Percentiles rank a stretch among this genome's conserved stretches.
Conservation (phyloP, 2,329 filamentous ascomycete genomes). For the Nothophaeocryptopus gaeumannii region DNA sequence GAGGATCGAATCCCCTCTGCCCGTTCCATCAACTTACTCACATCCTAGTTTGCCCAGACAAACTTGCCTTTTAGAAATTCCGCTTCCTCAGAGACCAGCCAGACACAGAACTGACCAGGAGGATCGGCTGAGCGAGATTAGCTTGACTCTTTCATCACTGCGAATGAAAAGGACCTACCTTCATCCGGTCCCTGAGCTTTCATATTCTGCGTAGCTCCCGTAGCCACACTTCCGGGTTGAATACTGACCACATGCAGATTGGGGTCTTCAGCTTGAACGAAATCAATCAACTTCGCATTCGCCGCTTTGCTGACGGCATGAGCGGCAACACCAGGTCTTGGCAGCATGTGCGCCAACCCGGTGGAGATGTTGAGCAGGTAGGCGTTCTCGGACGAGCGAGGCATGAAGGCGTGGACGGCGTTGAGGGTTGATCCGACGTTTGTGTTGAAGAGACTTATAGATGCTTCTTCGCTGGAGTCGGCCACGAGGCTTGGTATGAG, state of each 20-base stretch:
- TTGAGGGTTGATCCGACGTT: slow-evolving; percentile 8
- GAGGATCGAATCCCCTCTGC: slow-evolving; percentile 10
- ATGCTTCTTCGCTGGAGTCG: background rate
- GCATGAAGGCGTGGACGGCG: slow-evolving; percentile 6
- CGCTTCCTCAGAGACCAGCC: slow-evolving; percentile 37
- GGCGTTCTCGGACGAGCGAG: background rate
- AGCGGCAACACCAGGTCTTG: slow-evolving; percentile 4
- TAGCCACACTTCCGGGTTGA: slow-evolving; percentile 12
- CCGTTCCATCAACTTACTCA: slow-evolving; percentile 13
- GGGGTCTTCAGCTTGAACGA: slow-evolving; percentile 6
- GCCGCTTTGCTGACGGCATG: slow-evolving; percentile 12
- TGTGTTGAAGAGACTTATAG: background rate
- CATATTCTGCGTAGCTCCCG: slow-evolving; percentile 9
- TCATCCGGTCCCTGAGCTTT: slow-evolving; percentile 8
- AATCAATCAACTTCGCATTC: slow-evolving; percentile 3
- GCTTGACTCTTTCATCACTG: too few species aligned
- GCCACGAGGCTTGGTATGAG: background rate
- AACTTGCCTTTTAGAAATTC: slow-evolving; percentile 18
- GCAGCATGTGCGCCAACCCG: slow-evolving; percentile 32
- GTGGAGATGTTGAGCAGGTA: slow-evolving; percentile 37
- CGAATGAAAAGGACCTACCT: background rate
- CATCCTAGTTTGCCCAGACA: slow-evolving; percentile 22
- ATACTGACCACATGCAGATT: slow-evolving; percentile 10
- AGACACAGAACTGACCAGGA: slow-evolving; percentile 27
- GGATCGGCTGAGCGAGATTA: background rate